phyloP scores from a whole-genome alignment of 495 filamentous ascomycete genomes.

The Talaromyces ruber region DNA sequence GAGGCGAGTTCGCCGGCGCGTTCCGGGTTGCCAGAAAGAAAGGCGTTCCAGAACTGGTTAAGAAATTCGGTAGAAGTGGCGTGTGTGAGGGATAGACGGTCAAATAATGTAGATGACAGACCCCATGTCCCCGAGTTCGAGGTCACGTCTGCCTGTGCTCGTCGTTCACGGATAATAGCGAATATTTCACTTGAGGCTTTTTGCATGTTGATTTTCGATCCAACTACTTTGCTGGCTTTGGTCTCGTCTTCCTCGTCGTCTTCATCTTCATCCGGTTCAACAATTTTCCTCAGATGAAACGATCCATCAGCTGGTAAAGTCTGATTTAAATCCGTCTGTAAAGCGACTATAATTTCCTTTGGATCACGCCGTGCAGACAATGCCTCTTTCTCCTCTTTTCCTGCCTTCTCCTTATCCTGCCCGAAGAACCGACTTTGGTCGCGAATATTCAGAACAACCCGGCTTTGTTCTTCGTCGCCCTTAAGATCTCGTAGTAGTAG shows the following conservation, averaged over 20 bases:
- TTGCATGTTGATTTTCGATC: slow-evolving; percentile 26
- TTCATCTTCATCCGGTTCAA: slow-evolving; percentile 54
- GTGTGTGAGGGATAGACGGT: slow-evolving; percentile 74
- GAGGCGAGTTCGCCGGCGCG: slow-evolving; percentile 67
- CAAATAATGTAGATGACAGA: slow-evolving; percentile 55
- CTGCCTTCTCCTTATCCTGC: slow-evolving; percentile 40
- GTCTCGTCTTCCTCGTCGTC: slow-evolving; percentile 43
- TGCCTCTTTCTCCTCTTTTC: slow-evolving; percentile 46
- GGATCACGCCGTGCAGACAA: slow-evolving; percentile 64
- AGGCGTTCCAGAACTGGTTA: slow-evolving; percentile 90
- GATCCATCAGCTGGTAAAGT: slow-evolving; percentile 49
- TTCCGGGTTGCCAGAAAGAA: slow-evolving; percentile 72
- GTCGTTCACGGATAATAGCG: slow-evolving; percentile 34
- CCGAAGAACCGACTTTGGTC: slow-evolving; percentile 78
- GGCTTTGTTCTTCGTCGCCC: slow-evolving; percentile 59
- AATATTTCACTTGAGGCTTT: slow-evolving; percentile 34
- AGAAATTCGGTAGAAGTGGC: slow-evolving; percentile 90
- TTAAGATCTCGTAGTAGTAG: slow-evolving; percentile 77
- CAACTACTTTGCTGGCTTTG: slow-evolving; percentile 21
- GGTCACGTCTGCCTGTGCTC: slow-evolving; percentile 22
- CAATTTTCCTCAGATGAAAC: slow-evolving; percentile 27
- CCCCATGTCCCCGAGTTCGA: slow-evolving; percentile 44
- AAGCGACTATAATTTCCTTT: slow-evolving; percentile 48
- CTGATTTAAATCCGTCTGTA: slow-evolving; percentile 52
- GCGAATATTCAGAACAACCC: slow-evolving; percentile 77